Evolutionary conservation across 83 land plant species (phyloP).

Genomic region (Picea abies): DNA sequence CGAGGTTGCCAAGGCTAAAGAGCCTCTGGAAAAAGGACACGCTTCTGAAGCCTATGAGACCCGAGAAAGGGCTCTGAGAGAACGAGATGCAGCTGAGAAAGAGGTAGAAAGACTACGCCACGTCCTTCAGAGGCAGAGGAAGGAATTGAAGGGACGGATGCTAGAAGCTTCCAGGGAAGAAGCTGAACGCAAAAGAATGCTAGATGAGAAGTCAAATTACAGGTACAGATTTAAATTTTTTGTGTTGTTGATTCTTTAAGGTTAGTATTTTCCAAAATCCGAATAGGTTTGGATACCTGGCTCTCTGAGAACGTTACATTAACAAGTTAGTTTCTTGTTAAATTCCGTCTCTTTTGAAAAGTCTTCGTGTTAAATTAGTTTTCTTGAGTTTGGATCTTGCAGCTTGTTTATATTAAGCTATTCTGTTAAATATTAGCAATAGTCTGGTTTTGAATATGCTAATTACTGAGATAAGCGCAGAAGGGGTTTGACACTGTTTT

Average conservation of each 20-base stretch:
- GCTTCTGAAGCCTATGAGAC: constrained; percentile 29
- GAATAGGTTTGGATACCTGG: no score
- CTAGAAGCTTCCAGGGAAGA: constrained; percentile 87
- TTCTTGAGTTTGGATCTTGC: neutral
- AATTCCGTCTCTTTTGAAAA: neutral
- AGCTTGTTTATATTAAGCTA: neutral
- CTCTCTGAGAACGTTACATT: no score
- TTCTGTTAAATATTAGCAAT: neutral
- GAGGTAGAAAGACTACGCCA: constrained; percentile 28
- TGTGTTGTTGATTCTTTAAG: no score
- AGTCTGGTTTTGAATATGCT: no score
- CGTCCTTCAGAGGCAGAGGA: constrained; percentile 64
- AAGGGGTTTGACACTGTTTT: neutral
- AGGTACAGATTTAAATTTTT: constrained; percentile 30
- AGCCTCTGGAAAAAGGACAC: constrained; percentile 29
- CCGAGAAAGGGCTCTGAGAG: constrained; percentile 72
- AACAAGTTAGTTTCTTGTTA: no score
- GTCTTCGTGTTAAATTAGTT: neutral
- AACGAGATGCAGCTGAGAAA: constrained; percentile 77
- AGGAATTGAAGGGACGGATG: constrained; percentile 82
- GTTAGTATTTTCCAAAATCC: no score
- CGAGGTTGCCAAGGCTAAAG: constrained; percentile 1
- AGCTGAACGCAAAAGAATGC: constrained; percentile 80
- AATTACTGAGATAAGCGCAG: neutral
- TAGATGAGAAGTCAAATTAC: constrained; percentile 78